Evolutionary conservation across 345 rosid genomes (phyloP), one percentile per base, ranked within the genome.

Genomic region (Chamaenerion angustifolium): DNA sequence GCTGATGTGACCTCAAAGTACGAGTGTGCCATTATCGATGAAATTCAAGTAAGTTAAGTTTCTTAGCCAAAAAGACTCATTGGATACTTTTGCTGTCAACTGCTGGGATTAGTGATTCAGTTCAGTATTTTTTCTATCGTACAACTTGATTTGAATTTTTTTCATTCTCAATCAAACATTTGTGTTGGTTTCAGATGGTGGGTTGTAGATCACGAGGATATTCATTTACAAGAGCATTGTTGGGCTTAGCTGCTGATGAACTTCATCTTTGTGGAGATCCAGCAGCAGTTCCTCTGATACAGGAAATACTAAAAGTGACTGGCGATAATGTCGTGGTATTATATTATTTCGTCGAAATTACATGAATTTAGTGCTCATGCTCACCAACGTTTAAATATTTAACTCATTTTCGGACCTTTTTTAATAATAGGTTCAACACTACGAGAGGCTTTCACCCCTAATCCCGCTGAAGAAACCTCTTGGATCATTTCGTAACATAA

Each of bases 211-310:
- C 82, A 21, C 77, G 97, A 67, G 97, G 97, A 3, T 85, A 66
- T 67, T 74, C 97, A 42, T 89, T 89, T 69, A 89, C 97, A 50
- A 82, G 95, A 64, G 95, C 97, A 23, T 70, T 89, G 59, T 68
- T 89, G 56, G 97, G 94, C 48, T 73, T 89, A 45, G 74, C 92
- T 42, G 86, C 90, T 54, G 71, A 85, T 56, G 94, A 90, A 68
- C 78, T 89, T 58, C 97, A 89, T 68, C 80, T 89, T 65, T 89
- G 97, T 61, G 97, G 97, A 48, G 97, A 89, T 68, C 66, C 94
- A 40, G 95, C 95, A 53, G 83, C 79, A 0, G 88, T 85, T 58
- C 80, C 90, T 55, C 85, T 85, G 56, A 68, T 89, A 72, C 69
- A 81, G 66, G 84, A 83, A 64, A 83, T 89, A 46, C 69, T 85